These are phyloP conservation scores for Talaromyces rugulosus DNA, from an alignment of 2,329 filamentous ascomycete species.

Conservation along the genomic window DNA sequence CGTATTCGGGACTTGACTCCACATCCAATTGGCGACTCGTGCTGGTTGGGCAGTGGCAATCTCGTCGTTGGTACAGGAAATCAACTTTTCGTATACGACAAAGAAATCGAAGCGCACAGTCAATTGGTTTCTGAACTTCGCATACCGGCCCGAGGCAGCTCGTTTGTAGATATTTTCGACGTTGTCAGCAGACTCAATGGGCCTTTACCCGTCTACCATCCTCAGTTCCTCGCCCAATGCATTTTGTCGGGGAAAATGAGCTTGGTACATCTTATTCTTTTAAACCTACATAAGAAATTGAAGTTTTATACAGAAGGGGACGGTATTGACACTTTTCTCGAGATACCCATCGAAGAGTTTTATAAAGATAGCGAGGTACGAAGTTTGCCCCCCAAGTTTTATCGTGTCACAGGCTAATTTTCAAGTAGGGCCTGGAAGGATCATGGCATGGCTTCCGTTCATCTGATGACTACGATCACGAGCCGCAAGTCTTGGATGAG, in stretches of 20 bases:
- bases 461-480: constrained; percentile 51
- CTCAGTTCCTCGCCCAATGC: constrained; percentile 82
- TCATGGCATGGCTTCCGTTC: constrained; percentile 47
- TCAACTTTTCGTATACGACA: constrained; percentile 80
- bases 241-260: constrained; percentile 73
- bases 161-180: constrained; percentile 69
- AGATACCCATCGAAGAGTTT: constrained; percentile 50
- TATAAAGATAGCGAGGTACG: constrained; percentile 29
- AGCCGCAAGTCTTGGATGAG: constrained; percentile 66
- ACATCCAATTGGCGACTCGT: constrained; percentile 87
- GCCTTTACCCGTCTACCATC: constrained; percentile 84
- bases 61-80: constrained; percentile 87
- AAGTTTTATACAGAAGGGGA: constrained; percentile 84
- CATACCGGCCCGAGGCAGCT: constrained; percentile 44
- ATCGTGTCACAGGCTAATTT: not conserved
- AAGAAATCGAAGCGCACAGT: constrained; percentile 63
- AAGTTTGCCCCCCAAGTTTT: constrained; percentile 18
- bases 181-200: constrained; percentile 81
- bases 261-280: constrained; percentile 68
- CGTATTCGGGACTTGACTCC: constrained; percentile 76
- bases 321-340: constrained; percentile 71
- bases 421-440: constrained; percentile 31
- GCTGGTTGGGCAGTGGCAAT: constrained; percentile 81
- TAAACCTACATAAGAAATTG: constrained; percentile 68
- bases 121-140: constrained; percentile 56